Evolutionary conservation across 129 eudicot species (phyloP), one percentile per base, ranked within the genome.

Genomic region (Flaveria robusta): DNA sequence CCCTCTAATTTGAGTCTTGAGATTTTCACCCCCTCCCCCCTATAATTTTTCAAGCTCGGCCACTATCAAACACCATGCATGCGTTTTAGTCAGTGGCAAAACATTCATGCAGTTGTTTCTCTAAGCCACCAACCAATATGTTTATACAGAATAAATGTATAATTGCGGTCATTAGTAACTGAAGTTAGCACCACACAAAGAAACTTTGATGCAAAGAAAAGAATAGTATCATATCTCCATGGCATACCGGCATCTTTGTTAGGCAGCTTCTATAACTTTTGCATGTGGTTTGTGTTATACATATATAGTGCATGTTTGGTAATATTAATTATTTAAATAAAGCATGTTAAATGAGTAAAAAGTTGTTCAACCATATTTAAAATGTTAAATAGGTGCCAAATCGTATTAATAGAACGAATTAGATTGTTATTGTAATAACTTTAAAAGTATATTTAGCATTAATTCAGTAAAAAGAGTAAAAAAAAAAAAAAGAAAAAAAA

Each of bases 151-250:
- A 58, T 71, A 31, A 4, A 31, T 4, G 39, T 34, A 34, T 34
- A 62, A 50, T 49, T 71, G 31, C 23, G 65, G 71, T 75, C 11
- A 67, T 20, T 56, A 56, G 9, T 26, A 58, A 43, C 7, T 59
- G 63, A 70, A 37, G 20, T 79, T 62, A 22, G 22, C 29, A 79
- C 56, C 43, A 39, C 59, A 79, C 34, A 37, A 77, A 4, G 5
- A 13, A 65, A 51, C 74, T 71, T 68, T 70, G 49, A 72, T 79
- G 78, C 68, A 72, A 78, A 72, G 83, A 72, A 74, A 65, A 66
- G 83, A 79, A 79, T 78, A 71, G 58, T 47, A 63, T 62, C 77
- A 71, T 70, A 56, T 73, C 39, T 74, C 66, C 41, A 66, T 27
- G 29, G 49, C 42, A 39, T 27, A 43, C 72, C 19, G 8, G 79